A percentile compares a stretch with the other conserved stretches of the same genome.
Conservation (phyloP, 495 filamentous ascomycete species). For the Neurospora tetrasperma region DNA sequence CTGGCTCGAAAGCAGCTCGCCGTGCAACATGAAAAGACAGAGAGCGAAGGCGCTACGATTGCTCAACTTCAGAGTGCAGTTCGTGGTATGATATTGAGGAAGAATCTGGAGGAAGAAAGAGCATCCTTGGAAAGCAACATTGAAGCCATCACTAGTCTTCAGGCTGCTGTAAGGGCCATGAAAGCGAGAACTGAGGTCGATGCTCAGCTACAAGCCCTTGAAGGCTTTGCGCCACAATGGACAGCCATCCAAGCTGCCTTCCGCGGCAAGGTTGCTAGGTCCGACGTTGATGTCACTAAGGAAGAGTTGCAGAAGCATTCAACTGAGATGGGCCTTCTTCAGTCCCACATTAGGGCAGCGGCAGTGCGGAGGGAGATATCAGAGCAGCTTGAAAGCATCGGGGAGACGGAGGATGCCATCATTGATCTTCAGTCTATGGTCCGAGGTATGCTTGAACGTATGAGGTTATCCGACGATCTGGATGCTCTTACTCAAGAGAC, state of each 20-base stretch:
- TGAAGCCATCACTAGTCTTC: conserved; percentile 33
- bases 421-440: conserved; percentile 35
- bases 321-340: conserved; percentile 27
- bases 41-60: conserved; percentile 34
- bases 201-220: conserved; percentile 30
- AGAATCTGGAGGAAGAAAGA: conserved; percentile 26
- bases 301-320: conserved; percentile 29
- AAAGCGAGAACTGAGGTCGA: conserved; percentile 26
- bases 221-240: conserved; percentile 31
- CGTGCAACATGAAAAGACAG: conserved; percentile 44
- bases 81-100: conserved; percentile 40
- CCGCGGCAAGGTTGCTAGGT: conserved; percentile 38
- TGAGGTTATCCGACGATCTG: conserved; percentile 36
- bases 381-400: conserved; percentile 31
- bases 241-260: conserved; percentile 38
- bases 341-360: conserved; percentile 33
- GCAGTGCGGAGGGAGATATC: conserved; percentile 39
- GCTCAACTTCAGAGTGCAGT: conserved; percentile 42
- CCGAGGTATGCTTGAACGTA: conserved; percentile 44
- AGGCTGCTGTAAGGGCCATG: conserved; percentile 37
- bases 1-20: conserved; percentile 40
- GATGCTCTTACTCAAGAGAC: conserved; percentile 51
- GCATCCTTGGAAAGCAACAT: conserved; percentile 27
- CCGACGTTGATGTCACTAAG: conserved; percentile 26
- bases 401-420: conserved; percentile 30